Evolutionary conservation across 176 grass and related monocot genomes (phyloP).

Genomic region (Tuctoria greenei): DNA sequence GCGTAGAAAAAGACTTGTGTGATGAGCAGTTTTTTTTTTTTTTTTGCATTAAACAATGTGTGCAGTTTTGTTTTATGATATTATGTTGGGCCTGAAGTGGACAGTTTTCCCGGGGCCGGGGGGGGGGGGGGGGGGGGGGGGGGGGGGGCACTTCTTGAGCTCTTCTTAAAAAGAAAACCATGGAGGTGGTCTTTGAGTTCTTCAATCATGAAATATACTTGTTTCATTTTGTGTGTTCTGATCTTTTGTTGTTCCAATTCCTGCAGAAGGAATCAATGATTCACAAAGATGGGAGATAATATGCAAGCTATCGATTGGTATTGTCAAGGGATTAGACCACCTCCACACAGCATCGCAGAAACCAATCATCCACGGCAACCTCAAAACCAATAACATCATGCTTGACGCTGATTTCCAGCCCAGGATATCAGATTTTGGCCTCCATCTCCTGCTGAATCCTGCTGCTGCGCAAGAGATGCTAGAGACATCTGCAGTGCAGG

Average conservation of each 20-base stretch:
- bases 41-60: not conserved
- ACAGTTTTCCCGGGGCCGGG: too few relatives aligned
- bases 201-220: not conserved
- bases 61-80: not conserved
- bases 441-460: slow-evolving; percentile 71
- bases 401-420: slow-evolving; percentile 91
- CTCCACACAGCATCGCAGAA: slow-evolving; percentile 73
- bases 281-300: slow-evolving; percentile 88
- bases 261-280: slow-evolving; percentile 79
- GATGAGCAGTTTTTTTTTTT: too few relatives aligned
- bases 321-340: slow-evolving; percentile 83
- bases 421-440: slow-evolving; percentile 76
- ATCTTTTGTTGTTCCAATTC: not conserved
- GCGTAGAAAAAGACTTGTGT: slow-evolving; percentile 14
- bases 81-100: too few relatives aligned
- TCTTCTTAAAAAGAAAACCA: too few relatives aligned
- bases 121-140: too few relatives aligned
- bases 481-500: slow-evolving; percentile 56
- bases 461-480: slow-evolving; percentile 73
- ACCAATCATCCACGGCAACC: slow-evolving; percentile 79
- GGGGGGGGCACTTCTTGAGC: too few relatives aligned
- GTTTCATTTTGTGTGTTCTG: not conserved
- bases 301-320: slow-evolving; percentile 74
- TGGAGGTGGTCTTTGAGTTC: not conserved
- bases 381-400: slow-evolving; percentile 89